Evolutionary conservation across 768 basidiomycete genomes (phyloP), one percentile per base, ranked within the genome.

Genomic region (Mycena metata): DNA sequence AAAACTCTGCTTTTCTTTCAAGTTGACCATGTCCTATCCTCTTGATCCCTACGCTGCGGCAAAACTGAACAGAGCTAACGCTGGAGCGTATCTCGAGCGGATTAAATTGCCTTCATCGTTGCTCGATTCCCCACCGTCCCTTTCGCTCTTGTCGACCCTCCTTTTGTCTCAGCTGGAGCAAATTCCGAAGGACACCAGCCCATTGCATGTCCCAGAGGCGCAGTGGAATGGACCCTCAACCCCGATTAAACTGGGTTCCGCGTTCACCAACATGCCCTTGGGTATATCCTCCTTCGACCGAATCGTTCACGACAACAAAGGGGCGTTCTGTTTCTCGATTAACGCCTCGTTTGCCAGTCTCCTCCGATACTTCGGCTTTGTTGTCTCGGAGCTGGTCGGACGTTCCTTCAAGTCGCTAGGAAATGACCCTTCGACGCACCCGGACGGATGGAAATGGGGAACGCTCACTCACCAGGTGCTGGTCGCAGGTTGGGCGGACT

Each of bases 381-480:
- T 47, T 2, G 39, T 68, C 49, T 71, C 70, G 13, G 70, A 71
- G 26, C 45, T 71, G 13, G 66, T 62, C 6, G 70, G 51, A 12
- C 70, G 70, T 8, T 51, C 66, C 33, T 71, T 67, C 59, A 58
- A 60, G 42, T 68, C 66, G 41, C 54, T 71, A 2, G 67, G 64
- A 8, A 71, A 71, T 26, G 66, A 71, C 35, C 70, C 70, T 30
- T 23, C 16, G 47, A 62, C 64, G 36, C 70, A 71, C 26, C 57
- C 70, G 5, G 70, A 71, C 58, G 70, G 70, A 5, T 71, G 59
- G 59, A 68, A 68, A 21, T 71, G 70, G 70, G 70, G 70, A 8
- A 71, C 67, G 19, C 36, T 71, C 42, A 71, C 70, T 4, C 70
- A 71, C 43, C 39, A 71, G 63, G 16, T 71, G 23, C 43, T 71